Percentiles rank a stretch among this genome's conserved stretches.
Evolutionary conservation across 345 rosid genomes (phyloP).

Genomic region (Populus deltoides): DNA sequence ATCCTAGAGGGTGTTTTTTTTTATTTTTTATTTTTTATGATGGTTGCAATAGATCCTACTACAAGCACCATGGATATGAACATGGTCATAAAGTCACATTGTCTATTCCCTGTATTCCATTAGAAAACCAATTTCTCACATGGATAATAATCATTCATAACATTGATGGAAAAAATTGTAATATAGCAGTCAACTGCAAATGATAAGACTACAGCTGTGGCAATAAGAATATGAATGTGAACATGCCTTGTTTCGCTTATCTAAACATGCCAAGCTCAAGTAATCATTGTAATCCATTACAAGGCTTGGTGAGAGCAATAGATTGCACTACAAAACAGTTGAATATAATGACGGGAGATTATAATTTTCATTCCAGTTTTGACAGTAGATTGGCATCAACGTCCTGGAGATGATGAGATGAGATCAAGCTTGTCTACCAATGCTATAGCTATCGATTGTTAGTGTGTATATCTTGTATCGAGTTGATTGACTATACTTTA

Average conservation of each 20-base stretch:
- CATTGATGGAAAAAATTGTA: not conserved
- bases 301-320: constrained; percentile 15
- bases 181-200: no score
- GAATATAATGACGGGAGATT: not conserved
- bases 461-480: no score
- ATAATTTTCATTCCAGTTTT: constrained; percentile 6
- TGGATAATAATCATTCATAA: not conserved
- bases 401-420: not conserved
- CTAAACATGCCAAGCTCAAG: constrained; percentile 24
- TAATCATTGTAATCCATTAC: constrained; percentile 9
- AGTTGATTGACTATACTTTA: no score
- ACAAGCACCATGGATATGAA: constrained; percentile 13
- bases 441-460: no score
- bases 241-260: not conserved
- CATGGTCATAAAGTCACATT: not conserved
- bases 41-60: not conserved
- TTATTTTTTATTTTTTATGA: not conserved
- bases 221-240: not conserved
- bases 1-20: constrained; percentile 5
- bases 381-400: constrained; percentile 17
- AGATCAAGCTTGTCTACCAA: constrained; percentile 19
- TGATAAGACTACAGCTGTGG: not conserved
- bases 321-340: constrained; percentile 9
- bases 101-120: not conserved
- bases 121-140: not conserved